Evolutionary conservation across 176 grass and related monocot genomes (phyloP).

Genomic region (Phyllostachys edulis): DNA sequence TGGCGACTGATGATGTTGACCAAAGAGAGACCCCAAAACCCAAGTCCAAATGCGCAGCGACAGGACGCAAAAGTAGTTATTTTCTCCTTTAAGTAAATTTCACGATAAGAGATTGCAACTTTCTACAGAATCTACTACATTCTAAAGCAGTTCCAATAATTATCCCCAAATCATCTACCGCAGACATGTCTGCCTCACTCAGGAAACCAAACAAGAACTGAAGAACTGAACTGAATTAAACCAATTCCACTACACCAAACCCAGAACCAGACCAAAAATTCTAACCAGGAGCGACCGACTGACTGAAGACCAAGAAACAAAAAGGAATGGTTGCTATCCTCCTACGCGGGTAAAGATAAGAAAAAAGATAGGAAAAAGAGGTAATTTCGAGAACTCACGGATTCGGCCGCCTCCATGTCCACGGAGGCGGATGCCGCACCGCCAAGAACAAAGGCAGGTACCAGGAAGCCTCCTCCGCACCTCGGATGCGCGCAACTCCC

Average conservation of each 20-base stretch:
- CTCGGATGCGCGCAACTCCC: neutral
- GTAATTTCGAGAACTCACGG: slow-evolving; percentile 30
- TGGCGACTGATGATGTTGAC: neutral
- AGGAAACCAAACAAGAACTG: neutral
- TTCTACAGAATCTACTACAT: neutral
- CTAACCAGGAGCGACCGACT: neutral
- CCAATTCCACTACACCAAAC: neutral
- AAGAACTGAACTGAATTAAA: neutral
- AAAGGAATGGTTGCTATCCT: neutral
- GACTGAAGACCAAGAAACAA: neutral
- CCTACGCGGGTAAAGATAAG: neutral
- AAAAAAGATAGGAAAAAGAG: too few relatives aligned
- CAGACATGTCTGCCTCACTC: neutral
- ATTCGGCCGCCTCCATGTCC: slow-evolving; percentile 34
- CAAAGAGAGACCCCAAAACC: neutral
- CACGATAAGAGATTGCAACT: neutral
- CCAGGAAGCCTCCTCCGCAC: neutral
- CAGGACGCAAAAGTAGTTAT: neutral
- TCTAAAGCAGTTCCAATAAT: neutral
- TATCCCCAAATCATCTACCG: neutral
- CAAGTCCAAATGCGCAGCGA: neutral
- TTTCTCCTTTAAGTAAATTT: neutral
- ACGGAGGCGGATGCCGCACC: neutral
- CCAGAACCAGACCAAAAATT: neutral
- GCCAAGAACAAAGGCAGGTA: neutral